Base-by-base conservation (phyloP, 768 basidiomycete species). In the Collybia sordida region DNA sequence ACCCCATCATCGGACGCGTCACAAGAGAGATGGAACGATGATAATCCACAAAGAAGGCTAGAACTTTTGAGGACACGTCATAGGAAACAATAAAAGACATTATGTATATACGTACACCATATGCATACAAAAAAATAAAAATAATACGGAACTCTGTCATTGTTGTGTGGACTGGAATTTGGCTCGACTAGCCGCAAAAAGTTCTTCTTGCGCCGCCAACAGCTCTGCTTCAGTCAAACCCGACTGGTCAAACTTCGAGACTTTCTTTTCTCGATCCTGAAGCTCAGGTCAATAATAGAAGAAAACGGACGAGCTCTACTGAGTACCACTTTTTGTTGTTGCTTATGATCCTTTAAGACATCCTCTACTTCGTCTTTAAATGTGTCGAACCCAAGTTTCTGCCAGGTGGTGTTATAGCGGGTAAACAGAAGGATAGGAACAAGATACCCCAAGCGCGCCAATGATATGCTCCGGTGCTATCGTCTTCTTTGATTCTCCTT, bases 381-480 rank as follows among this genome's bases (percentile, higher is more conserved):
- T 27, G 84, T 80, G 56, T 97, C 93, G 61, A 97, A 98, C 18
- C 95, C 97, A 18, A 98, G 82, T 34, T 87, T 83, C 94, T 98
- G 55, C 27, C 43, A 47, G 9, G 45, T 15, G 35, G 44, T 24
- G 37, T 27, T 40, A 25, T 54, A 45, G 27, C 36, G 46, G 37
- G 49, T 59, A 31, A 46, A 47, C 24, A 40, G 41, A 54, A 40
- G 15, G 23, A 42, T 24, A 12, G 15, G 19, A 24, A 41, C 24
- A 18, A 68, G 77, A 45, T 49, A 90, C 95, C 74, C 93, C 93
- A 49, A 99, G 75, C 4, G 97, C 97, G 19, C 80, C 74, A 24
- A 98, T 88, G 38, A 98, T 94, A 64, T 99, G 97, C 60, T 99
- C 97, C 1, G 97, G 97, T 4, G 93, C 90, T 59, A 99, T 98